phyloP scores from a whole-genome alignment of 805 yeast species.

The Cyberlindnera xishuangbannaensis region DNA sequence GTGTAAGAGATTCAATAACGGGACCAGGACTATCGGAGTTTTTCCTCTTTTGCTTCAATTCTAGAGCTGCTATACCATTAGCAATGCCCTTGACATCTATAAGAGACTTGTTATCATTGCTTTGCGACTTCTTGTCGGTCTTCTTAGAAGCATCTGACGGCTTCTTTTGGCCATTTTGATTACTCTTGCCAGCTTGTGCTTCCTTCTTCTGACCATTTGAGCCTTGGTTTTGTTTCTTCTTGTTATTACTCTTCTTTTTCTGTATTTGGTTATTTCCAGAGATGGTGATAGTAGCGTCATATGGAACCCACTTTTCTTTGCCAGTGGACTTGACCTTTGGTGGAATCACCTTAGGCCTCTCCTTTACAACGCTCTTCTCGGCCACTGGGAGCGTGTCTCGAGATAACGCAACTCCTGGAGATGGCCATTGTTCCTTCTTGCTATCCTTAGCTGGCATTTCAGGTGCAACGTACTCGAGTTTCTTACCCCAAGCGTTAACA shows the following conservation, averaged over 20 bases:
- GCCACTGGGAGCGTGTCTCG: slow-evolving; percentile 2
- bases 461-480: slow-evolving; percentile 3
- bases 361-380: slow-evolving; percentile 1
- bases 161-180: slow-evolving; percentile 5
- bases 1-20: too few relatives aligned
- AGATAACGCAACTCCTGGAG: slow-evolving; percentile 12
- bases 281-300: slow-evolving; percentile 47
- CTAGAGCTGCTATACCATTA: too few relatives aligned
- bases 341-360: slow-evolving; percentile 3
- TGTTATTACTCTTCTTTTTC: slow-evolving; percentile 1
- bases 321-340: slow-evolving; percentile 21
- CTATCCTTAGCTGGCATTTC: slow-evolving; percentile 3
- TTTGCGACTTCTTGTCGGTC: slow-evolving; percentile 2
- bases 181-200: slow-evolving; percentile 4
- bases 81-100: slow-evolving; percentile 1
- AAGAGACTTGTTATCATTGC: slow-evolving; percentile 1
- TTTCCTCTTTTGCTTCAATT: too few relatives aligned
- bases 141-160: slow-evolving; percentile 2
- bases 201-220: slow-evolving; percentile 1
- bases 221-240: slow-evolving; percentile 7
- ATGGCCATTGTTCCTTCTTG: slow-evolving; percentile 22
- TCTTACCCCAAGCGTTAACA: slow-evolving; percentile 24
- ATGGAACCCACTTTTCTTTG: slow-evolving; percentile 67
- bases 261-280: slow-evolving; percentile 4
- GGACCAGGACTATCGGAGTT: too few relatives aligned